Evolutionary conservation across 2,329 filamentous ascomycete genomes (phyloP), one percentile per base, ranked within the genome.

Genomic region (Aureobasidium sp.): DNA sequence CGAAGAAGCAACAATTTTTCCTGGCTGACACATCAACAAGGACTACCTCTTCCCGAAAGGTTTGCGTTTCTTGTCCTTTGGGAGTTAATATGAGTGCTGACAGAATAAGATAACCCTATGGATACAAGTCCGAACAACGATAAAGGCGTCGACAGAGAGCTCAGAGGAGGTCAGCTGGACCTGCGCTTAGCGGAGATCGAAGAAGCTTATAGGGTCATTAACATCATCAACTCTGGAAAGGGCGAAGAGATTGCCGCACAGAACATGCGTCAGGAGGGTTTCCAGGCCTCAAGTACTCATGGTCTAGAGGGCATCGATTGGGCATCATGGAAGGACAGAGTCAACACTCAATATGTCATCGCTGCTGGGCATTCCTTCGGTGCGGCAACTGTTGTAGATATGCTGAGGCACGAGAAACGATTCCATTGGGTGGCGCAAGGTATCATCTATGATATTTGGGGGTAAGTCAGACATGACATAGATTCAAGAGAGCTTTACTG

Each of bases 371-470:
- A 89, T 69, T 87, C 83, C 1, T 88, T 89, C 66, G 86, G 86
- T 20, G 85, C 84, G 2, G 85, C 85, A 9, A 87, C 85, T 0
- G 79, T 82, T 0, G 79, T 86, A 1, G 84, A 88, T 67, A 77
- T 85, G 5, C 75, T 87, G 37, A 76, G 86, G 24, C 76, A 82
- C 56, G 71, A 75, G 29, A 76, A 83, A 26, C 75, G 79, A 12
- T 84, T 87, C 63, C 67, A 75, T 9, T 86, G 82, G 71, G 75
- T 88, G 26, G 78, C 82, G 3, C 85, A 87, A 67, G 85, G 84
- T 1, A 83, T 89, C 62, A 80, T 87, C 29, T 84, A 88, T 63
- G 86, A 88, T 66, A 82, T 85, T 8, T 88, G 85, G 85, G 85
- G 85, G 77, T 70, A 67, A 15, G 80, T 4, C 13, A 51, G 26